Percentiles rank a stretch among this genome's conserved stretches.
Conservation (phyloP, 106 monocot species). For the Allium cepa region DNA sequence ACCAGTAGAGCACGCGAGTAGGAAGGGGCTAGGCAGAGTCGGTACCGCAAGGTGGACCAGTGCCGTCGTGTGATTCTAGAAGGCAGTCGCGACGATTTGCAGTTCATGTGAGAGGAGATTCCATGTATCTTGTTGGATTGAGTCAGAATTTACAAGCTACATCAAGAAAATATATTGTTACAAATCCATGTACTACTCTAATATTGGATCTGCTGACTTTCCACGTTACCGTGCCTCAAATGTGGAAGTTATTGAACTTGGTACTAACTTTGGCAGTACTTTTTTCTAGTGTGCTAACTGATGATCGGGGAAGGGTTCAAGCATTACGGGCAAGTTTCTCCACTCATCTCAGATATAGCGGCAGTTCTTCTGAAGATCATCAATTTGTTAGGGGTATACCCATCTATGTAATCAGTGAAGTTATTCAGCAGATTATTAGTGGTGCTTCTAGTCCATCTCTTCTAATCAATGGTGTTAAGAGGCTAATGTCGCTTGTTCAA, state of each 20-base stretch:
- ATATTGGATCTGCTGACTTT: conserved; percentile 85
- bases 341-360: conserved; percentile 26
- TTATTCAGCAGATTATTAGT: conserved; percentile 62
- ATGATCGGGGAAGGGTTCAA: conserved; percentile 83
- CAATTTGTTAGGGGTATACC: conserved; percentile 93
- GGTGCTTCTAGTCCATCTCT: conserved; percentile 50
- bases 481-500: conserved; percentile 84
- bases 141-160: conserved; percentile 90
- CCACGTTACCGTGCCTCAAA: conserved; percentile 86
- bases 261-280: conserved; percentile 92
- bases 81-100: too few relatives aligned
- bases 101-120: conserved; percentile 92
- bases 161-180: conserved; percentile 86
- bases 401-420: conserved; percentile 76
- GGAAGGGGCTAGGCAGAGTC: too few relatives aligned
- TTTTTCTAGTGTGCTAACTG: conserved; percentile 85
- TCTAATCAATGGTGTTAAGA: conserved; percentile 75
- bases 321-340: conserved; percentile 98
- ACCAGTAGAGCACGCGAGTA: too few relatives aligned
- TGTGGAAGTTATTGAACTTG: conserved; percentile 97
- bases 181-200: conserved; percentile 88
- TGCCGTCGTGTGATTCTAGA: too few relatives aligned
- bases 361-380: conserved; percentile 54
- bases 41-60: too few relatives aligned
- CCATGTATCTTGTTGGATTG: conserved; percentile 83